Evolutionary conservation across 441 rosid genomes (phyloP), one percentile per base, ranked within the genome.

Genomic region (Dalechampia spathulata): DNA sequence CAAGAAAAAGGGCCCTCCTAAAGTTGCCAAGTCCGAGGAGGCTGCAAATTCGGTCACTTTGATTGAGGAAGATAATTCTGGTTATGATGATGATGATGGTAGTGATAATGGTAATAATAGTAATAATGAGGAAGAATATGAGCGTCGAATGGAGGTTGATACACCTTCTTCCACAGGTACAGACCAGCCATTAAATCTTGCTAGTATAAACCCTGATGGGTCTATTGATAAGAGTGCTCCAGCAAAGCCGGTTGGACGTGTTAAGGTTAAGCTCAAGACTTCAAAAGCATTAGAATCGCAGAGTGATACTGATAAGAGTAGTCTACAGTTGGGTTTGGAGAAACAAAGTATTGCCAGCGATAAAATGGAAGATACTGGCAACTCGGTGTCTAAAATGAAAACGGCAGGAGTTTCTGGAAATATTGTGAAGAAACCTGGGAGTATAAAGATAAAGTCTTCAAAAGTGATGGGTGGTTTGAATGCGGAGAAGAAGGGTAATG

Each of bases 261-360:
- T 87, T 32, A 90, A 94, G 76, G 94, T 90, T 28, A 90, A 87
- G 78, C 71, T 90, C 52, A 87, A 83, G 82, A 77, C 85, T 55
- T 67, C 90, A 0, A 87, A 78, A 75, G 39, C 66, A 8, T 65
- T 81, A 39, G 95, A 83, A 40, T 75, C 74, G 9, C 80, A 70
- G 43, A 67, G 75, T 60, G 94, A 82, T 72, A 71, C 78, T 4
- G 90, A 72, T 49, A 82, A 79, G 82, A 78, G 76, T 56, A 79
- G 85, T 70, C 78, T 71, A 20, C 83, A 63, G 47, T 49, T 64
- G 57, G 95, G 72, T 49, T 58, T 69, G 22, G 89, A 76, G 58
- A 82, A 73, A 58, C 73, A 69, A 64, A 71, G 25, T 60, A 72
- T 53, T 25, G 77, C 20, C 40, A 61, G 43, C 60, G 90, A 78